Evolutionary conservation across 768 basidiomycete species (phyloP), one percentile per base, ranked within the genome.

Genomic region (Boletales sp.): DNA sequence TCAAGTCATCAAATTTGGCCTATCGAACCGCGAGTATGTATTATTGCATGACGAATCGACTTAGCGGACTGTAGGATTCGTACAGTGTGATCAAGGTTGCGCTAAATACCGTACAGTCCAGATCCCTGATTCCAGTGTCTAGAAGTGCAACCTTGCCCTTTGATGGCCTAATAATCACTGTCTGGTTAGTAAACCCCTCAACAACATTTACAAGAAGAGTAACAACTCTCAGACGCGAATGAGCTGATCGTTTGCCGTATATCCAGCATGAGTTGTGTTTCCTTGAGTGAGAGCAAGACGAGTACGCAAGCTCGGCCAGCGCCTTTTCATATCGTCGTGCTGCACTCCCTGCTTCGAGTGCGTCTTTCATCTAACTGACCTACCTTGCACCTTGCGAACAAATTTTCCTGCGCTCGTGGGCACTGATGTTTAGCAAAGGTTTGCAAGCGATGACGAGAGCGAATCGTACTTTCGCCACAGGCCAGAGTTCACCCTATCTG

Each of bases 1-100:
- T 36, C 4, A 37, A 93, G 90, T 94, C 17, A 81, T 94, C 54
- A 92, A 90, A 69, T 92, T 93, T 58, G 90, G 90, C 4, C 76
- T 83, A 53, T 91, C 88, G 4, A 77, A 77, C 34, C 76, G 85
- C 56, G 90, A 94, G 72, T 94, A 92, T 66, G 90, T 94, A 12
- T 73, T 94, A 37, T 73, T 94, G 10, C 87, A 90, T 58, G 91
- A 92, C 49, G 88, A 90, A 46, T 83, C 78, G 34, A 58, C 73
- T 43, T 82, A 62, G 48, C 36, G n/a, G 39, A 14, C n/a, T 29
- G 35, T 14, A 19, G 35, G 24, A 37, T 15, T n/a, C 36, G 24
- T 47, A 52, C 15, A n/a, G 18, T 32, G 43, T 19, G 21, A n/a
- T 42, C n/a, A 32, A 37, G 18, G 32, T 31, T 27, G 31, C 15